Conservation (phyloP, 345 rosid genomes). For the Gossypium mustelinum region DNA sequence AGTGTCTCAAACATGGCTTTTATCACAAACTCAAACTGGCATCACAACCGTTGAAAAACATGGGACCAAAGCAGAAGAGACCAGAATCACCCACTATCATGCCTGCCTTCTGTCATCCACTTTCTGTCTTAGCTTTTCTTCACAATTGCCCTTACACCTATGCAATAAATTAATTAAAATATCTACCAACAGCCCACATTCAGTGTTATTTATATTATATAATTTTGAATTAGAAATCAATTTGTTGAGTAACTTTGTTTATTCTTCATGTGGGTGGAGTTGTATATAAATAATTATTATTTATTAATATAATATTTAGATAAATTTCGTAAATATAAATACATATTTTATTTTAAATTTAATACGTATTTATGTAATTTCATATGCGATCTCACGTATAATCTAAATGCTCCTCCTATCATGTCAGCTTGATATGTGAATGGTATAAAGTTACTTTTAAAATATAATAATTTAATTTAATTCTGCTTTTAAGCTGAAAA, state of each 20-base stretch:
- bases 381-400: rapidly evolving
- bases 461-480: too few species aligned
- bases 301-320: too few species aligned
- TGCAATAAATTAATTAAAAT: constrained; percentile 1
- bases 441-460: too few species aligned
- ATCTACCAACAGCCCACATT: not conserved
- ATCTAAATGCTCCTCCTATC: too few species aligned
- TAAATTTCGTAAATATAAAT: rapidly evolving
- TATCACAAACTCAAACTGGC: not conserved
- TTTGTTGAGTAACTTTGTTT: too few species aligned
- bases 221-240: too few species aligned
- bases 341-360: rapidly evolving
- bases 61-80: not conserved
- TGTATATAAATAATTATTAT: too few species aligned
- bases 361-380: rapidly evolving
- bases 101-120: constrained; percentile 31
- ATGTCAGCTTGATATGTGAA: too few species aligned
- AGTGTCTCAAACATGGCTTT: constrained; percentile 9
- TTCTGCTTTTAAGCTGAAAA: too few species aligned
- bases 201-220: too few species aligned
- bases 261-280: rapidly evolving
- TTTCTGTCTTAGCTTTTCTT: not conserved
- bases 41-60: not conserved
- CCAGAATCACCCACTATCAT: not conserved
- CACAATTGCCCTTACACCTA: not conserved